Base-by-base conservation (phyloP, 2,329 filamentous ascomycete species). In the Epichloe gansuensis region DNA sequence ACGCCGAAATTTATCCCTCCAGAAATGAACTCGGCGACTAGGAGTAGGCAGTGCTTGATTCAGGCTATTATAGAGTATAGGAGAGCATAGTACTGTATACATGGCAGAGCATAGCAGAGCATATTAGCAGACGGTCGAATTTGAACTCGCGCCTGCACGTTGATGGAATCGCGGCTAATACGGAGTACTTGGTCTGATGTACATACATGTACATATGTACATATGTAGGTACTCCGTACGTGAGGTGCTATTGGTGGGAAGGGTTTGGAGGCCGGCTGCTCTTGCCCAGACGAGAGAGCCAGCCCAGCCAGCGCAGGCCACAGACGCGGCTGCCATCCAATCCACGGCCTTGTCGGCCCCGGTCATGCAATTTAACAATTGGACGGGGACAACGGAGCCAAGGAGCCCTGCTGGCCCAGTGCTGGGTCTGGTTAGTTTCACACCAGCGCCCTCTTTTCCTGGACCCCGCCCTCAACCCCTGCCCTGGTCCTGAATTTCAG, bases 281-380 rank as follows among this genome's bases (percentile, higher is more conserved):
- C 52, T 53, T 50, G 43, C 50, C 50, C 52, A 31, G 28, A 31
- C 28, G 43, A 55, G 17, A 48, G 55, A 52, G 35, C 54, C 53
- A 43, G 17, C 17, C 17, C 17, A 17, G 41, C 41, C 41, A 43
- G 41, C 41, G 37, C 41, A 21, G 39, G 42, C 42, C 42, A 23
- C 42, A 21, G 42, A 9, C 28, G 44, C 44, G 44, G 44, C 44
- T 34, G 44, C 15, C 44, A 31, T 34, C 44, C 15, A 17, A 23
- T 46, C 13, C 39, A 41, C 39, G 7, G 21, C 41, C 41, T 15
- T 43, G 44, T 17, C 12, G 5, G 25, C 9, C 13, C 44, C 44
- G 21, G 23, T 25, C 44, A 3, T 34, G 4, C 25, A 46, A 34
- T 46, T 34, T 15, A 25, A 46, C 43, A 2, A 21, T 21, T 21